These are phyloP conservation scores for Corynascus novoguineensis DNA, from an alignment of 495 filamentous ascomycete genomes.

Conservation along the genomic window DNA sequence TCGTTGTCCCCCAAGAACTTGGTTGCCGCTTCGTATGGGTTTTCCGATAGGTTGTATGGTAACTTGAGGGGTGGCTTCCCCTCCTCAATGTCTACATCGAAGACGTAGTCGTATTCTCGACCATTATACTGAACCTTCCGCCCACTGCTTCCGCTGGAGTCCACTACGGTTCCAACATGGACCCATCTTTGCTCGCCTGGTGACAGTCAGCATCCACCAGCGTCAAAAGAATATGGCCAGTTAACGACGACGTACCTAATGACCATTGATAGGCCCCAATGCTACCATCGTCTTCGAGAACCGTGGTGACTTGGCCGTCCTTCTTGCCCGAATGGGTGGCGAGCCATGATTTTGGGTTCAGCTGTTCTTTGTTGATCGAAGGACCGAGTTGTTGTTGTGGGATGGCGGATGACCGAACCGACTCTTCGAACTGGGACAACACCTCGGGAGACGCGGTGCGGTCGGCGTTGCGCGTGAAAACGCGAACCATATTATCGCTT, in stretches of 20 bases:
- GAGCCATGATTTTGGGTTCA: slow-evolving; percentile 82
- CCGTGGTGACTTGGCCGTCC: slow-evolving; percentile 91
- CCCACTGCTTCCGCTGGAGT: slow-evolving; percentile 75
- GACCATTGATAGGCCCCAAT: slow-evolving; percentile 83
- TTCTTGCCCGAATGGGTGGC: slow-evolving; percentile 74
- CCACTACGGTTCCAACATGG: slow-evolving; percentile 88
- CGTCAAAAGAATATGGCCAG: too few relatives aligned
- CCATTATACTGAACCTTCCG: slow-evolving; percentile 67
- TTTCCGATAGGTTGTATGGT: slow-evolving; percentile 87
- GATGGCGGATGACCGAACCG: slow-evolving; percentile 76
- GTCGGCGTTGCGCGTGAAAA: slow-evolving; percentile 73
- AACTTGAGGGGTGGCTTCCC: slow-evolving; percentile 91
- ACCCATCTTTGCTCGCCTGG: slow-evolving; percentile 59
- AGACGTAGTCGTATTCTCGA: slow-evolving; percentile 94
- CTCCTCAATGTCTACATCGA: slow-evolving; percentile 96
- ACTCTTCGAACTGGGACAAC: slow-evolving; percentile 66
- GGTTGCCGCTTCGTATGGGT: slow-evolving; percentile 85
- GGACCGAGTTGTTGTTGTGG: slow-evolving; percentile 67
- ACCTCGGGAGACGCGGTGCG: slow-evolving; percentile 58
- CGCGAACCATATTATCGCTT: slow-evolving; percentile 78
- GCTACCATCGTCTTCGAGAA: slow-evolving; percentile 69
- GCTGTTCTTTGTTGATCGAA: slow-evolving; percentile 80
- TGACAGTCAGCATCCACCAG: slow-evolving; percentile 10
- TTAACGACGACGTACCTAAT: slow-evolving; percentile 27
- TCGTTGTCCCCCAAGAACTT: slow-evolving; percentile 92